phyloP scores from a whole-genome alignment of 129 eudicot genomes.

The Solidago caesia region DNA sequence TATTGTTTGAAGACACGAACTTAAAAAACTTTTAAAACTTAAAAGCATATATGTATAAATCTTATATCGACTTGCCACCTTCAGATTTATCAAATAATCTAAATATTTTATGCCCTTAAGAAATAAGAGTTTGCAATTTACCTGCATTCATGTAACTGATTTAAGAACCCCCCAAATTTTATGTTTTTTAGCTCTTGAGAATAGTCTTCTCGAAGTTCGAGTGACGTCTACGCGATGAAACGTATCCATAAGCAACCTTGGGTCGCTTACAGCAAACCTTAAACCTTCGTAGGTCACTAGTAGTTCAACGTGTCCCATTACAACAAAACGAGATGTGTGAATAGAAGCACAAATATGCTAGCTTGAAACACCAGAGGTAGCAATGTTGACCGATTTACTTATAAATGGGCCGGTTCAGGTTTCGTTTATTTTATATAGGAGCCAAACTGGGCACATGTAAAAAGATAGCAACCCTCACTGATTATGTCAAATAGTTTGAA shows the following conservation, averaged over 20 bases:
- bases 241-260: conserved; percentile 89
- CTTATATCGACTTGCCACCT: too few relatives aligned
- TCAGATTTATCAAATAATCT: not conserved
- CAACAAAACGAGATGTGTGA: conserved; percentile 3
- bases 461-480: too few relatives aligned
- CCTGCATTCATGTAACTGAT: conserved; percentile 99
- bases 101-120: not conserved
- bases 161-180: conserved; percentile 94
- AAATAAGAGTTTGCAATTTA: conserved; percentile 16
- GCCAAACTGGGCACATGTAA: too few relatives aligned
- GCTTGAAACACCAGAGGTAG: not conserved
- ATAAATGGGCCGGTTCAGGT: too few relatives aligned
- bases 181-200: conserved; percentile 92
- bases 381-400: too few relatives aligned
- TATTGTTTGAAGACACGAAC: too few relatives aligned
- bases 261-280: conserved; percentile 86
- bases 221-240: conserved; percentile 85
- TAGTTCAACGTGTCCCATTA: conserved; percentile 66
- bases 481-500: too few relatives aligned
- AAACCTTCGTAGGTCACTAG: conserved; percentile 90
- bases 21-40: too few relatives aligned
- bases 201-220: conserved; percentile 95
- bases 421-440: not conserved
- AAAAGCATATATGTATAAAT: too few relatives aligned
- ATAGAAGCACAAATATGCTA: not conserved